Percentiles rank a stretch among this genome's conserved stretches.
phyloP scores from a whole-genome alignment of 2,329 filamentous ascomycete species.

The Penicillium griseofulvum region DNA sequence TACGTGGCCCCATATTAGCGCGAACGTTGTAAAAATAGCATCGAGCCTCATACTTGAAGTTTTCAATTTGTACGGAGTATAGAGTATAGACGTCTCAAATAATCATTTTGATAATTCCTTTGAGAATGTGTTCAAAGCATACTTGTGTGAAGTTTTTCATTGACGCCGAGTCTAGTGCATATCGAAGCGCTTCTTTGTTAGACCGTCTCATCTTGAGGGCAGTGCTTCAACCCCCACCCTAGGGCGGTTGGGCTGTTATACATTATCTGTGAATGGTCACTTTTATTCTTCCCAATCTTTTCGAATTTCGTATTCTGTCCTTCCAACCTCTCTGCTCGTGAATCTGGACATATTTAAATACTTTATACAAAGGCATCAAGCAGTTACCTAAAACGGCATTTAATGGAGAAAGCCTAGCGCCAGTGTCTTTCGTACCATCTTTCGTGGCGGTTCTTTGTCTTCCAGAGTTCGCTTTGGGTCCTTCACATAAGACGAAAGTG shows the following conservation, averaged over 20 bases:
- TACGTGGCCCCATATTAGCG: slow-evolving; percentile 7
- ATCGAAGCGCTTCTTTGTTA: slow-evolving; percentile 4
- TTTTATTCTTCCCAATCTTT: neutral
- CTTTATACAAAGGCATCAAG: neutral
- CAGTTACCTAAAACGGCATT: neutral
- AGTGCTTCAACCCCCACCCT: slow-evolving; percentile 3
- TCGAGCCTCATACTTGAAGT: neutral
- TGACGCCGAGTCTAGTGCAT: slow-evolving; percentile 1
- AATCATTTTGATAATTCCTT: neutral
- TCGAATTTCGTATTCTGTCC: neutral
- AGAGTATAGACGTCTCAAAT: neutral
- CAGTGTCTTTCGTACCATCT: neutral
- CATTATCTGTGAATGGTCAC: neutral
- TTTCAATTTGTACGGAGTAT: neutral
- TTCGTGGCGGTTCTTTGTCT: neutral
- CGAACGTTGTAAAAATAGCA: slow-evolving; percentile 4
- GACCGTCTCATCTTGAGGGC: slow-evolving; percentile 1
- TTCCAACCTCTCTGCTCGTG: neutral
- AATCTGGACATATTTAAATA: neutral
- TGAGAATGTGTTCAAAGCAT: neutral
- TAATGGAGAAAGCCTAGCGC: neutral
- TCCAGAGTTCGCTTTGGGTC: neutral
- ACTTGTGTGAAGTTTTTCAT: neutral
- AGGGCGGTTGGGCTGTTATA: neutral
- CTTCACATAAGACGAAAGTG: slow-evolving; percentile 4